Percentiles rank a stretch among this genome's conserved stretches.
Conservation (phyloP, 208 protist species). For the Trypanosoma mega region DNA sequence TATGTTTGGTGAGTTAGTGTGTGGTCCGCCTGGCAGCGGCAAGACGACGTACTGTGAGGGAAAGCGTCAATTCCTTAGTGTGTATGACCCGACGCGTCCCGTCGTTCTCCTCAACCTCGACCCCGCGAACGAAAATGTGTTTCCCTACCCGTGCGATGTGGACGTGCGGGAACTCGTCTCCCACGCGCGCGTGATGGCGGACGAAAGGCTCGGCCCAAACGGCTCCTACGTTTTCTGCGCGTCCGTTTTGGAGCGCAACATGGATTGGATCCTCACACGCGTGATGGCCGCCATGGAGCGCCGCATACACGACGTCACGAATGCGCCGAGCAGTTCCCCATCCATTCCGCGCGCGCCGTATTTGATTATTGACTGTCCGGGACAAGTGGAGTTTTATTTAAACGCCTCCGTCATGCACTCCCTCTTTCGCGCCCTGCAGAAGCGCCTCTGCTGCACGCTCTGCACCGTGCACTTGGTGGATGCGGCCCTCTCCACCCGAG, state of each 20-base stretch:
- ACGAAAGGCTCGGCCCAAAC: slow-evolving; percentile 96
- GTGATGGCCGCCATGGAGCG: slow-evolving; percentile 66
- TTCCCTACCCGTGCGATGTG: slow-evolving; percentile 92
- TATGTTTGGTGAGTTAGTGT: slow-evolving; percentile 96
- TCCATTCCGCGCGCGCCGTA: slow-evolving; percentile 54
- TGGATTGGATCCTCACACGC: slow-evolving; percentile 71
- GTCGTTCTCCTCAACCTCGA: slow-evolving; percentile 97
- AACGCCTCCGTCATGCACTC: slow-evolving; percentile 88
- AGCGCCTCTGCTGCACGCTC: slow-evolving; percentile 66
- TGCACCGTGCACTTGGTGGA: slow-evolving; percentile 95
- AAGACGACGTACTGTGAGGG: slow-evolving; percentile 97
- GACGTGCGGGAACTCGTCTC: slow-evolving; percentile 93
- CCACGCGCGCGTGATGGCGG: slow-evolving; percentile 91
- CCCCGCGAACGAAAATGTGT: slow-evolving; percentile 97
- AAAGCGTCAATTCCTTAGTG: slow-evolving; percentile 94
- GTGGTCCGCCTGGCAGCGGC: slow-evolving; percentile 95
- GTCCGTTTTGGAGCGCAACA: slow-evolving; percentile 88
- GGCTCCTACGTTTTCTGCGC: slow-evolving; percentile 97
- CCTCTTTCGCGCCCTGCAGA: slow-evolving; percentile 76
- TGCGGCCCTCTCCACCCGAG: slow-evolving; percentile 91
- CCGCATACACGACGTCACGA: slow-evolving; percentile 51
- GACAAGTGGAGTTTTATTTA: slow-evolving; percentile 99
- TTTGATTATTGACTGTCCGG: slow-evolving; percentile 98
- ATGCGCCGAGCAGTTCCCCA: background rate
- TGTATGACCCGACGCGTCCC: slow-evolving; percentile 83